phyloP scores from a whole-genome alignment of 2,329 filamentous ascomycete species.

The Hymenoscyphus fructigenus region DNA sequence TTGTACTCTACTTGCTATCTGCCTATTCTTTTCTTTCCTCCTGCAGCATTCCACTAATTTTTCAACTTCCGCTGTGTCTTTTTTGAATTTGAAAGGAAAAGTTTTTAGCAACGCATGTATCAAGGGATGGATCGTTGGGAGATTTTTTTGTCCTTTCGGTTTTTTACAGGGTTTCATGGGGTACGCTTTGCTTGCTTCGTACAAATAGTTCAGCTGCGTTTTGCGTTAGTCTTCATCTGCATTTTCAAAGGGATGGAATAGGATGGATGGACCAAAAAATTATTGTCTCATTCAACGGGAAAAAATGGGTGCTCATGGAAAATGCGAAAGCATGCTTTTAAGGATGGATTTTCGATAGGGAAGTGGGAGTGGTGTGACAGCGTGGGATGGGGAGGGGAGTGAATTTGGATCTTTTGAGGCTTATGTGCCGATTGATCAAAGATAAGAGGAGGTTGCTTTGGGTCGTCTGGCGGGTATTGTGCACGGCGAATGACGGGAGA shows the following conservation, averaged over 20 bases:
- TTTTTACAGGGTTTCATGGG: constrained; percentile 11
- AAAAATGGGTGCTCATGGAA: constrained; percentile 8
- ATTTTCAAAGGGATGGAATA: constrained; percentile 17
- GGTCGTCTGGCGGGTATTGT: neutral
- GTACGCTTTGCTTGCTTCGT: constrained; percentile 13
- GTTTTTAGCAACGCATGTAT: constrained; percentile 17
- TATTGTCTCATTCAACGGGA: constrained; percentile 9
- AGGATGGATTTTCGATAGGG: constrained; percentile 11
- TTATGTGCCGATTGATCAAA: constrained; percentile 1
- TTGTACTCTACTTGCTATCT: constrained; percentile 25
- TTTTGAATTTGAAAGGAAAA: constrained; percentile 19
- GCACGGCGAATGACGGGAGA: neutral
- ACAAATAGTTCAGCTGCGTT: constrained; percentile 11
- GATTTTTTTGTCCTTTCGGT: constrained; percentile 9
- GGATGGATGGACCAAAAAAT: constrained; percentile 10
- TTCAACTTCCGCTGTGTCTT: constrained; percentile 13
- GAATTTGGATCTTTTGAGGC: constrained; percentile 10
- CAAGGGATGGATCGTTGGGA: constrained; percentile 17
- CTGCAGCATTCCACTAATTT: constrained; percentile 17
- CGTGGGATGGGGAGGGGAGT: neutral
- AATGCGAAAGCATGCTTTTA: constrained; percentile 9
- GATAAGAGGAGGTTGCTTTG: neutral
- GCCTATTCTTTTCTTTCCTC: constrained; percentile 11
- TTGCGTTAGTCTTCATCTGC: constrained; percentile 14
- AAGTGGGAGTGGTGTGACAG: constrained; percentile 1